Conservation (phyloP, 2,329 filamentous ascomycete species). For the Nigrograna mackinnonii region DNA sequence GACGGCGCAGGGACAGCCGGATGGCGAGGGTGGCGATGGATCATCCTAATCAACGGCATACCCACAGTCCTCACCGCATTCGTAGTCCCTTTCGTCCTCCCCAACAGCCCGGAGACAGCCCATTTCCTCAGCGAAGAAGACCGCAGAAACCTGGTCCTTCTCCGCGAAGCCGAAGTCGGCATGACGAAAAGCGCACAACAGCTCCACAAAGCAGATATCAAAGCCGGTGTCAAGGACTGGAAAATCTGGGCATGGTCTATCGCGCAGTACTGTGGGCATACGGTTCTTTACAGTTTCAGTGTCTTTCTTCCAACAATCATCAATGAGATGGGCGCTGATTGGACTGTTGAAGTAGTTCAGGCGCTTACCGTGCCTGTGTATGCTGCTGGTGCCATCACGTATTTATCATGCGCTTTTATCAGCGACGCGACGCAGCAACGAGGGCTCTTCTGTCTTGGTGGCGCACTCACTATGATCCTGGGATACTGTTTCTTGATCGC, state of each 20-base stretch:
- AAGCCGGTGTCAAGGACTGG: constrained; percentile 48
- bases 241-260: constrained; percentile 24
- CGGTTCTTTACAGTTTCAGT: constrained; percentile 1
- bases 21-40: constrained; percentile 29
- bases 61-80: background rate
- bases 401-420: background rate
- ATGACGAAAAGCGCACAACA: constrained; percentile 51
- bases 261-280: background rate
- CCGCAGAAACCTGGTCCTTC: constrained; percentile 18
- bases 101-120: constrained; percentile 31
- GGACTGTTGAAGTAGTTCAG: background rate
- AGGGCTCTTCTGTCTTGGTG: background rate
- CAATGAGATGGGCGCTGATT: background rate
- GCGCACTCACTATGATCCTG: background rate
- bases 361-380: constrained; percentile 3
- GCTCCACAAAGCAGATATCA: constrained; percentile 50
- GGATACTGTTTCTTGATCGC: background rate
- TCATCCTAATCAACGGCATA: constrained; percentile 27
- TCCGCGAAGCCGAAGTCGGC: constrained; percentile 43
- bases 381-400: constrained; percentile 2
- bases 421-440: background rate
- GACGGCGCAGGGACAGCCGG: constrained; percentile 13
- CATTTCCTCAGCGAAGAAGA: constrained; percentile 32
- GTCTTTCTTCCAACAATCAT: constrained; percentile 3
- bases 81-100: constrained; percentile 7